Percentiles rank a stretch among this genome's conserved stretches.
These are phyloP conservation scores for Rasamsonia emersonii DNA, from an alignment of 2,329 filamentous ascomycete genomes.

Conservation along the genomic window DNA sequence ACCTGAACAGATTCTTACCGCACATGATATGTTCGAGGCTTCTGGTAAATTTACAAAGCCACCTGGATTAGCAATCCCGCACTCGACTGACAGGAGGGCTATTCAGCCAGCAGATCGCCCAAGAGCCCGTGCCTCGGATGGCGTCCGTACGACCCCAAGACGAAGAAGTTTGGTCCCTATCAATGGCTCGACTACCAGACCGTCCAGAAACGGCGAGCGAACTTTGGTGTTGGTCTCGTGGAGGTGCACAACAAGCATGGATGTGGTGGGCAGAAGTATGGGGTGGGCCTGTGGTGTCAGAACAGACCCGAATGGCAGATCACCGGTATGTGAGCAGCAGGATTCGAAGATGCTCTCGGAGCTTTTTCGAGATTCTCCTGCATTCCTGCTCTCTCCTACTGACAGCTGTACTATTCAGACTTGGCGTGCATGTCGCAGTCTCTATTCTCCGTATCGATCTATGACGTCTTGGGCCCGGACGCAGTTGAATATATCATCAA, in stretches of 20 bases:
- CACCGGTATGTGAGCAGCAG: constrained; percentile 44
- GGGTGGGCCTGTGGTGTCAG: constrained; percentile 76
- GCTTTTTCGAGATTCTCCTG: constrained; percentile 6
- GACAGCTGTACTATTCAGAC: constrained; percentile 45
- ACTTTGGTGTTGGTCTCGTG: constrained; percentile 77
- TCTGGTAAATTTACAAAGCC: constrained; percentile 31
- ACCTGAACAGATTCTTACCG: constrained; percentile 47
- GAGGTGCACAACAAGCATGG: constrained; percentile 69
- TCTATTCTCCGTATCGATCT: constrained; percentile 84
- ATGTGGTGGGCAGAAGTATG: constrained; percentile 58
- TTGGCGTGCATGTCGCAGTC: constrained; percentile 79
- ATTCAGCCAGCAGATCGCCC: constrained; percentile 47
- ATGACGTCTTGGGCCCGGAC: constrained; percentile 89
- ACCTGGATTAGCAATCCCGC: neutral
- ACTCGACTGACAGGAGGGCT: neutral
- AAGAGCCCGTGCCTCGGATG: constrained; percentile 69
- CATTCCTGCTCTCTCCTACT: neutral
- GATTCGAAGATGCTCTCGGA: neutral
- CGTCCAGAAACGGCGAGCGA: constrained; percentile 67
- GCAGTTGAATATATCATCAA: constrained; percentile 94
- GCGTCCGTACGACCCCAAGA: constrained; percentile 67
- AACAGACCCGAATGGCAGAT: constrained; percentile 88
- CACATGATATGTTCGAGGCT: constrained; percentile 73
- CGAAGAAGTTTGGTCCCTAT: constrained; percentile 67
- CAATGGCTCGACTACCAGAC: constrained; percentile 77